Evolutionary conservation across 2,329 filamentous ascomycete genomes (phyloP), one percentile per base, ranked within the genome.

Genomic region (Annulohypoxylon truncatum): DNA sequence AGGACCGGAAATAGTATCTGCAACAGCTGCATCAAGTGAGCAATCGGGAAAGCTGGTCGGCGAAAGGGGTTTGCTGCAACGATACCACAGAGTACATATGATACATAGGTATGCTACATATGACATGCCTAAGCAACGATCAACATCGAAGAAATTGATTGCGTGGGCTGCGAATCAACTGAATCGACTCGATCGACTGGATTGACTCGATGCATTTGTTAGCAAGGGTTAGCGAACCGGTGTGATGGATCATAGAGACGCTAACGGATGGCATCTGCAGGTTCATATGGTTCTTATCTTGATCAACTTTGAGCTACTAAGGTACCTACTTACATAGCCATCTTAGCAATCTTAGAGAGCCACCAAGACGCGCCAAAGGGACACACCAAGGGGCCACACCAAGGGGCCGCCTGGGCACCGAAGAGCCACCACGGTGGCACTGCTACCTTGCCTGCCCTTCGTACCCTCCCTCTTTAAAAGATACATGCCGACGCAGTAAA

Each of bases 401-500:
- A 35, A 42, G 38, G 35, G 38, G 15, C 38, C 8, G 22, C 38
- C 38, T 20, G 18, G 18, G 38, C 38, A 42, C 18, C 8, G 38
- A 58, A 38, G 60, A 64, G 65, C 65, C 65, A 67, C 65, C 57
- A 59, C 61, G 40, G 65, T 62, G 65, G 65, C 65, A 65, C 65
- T 68, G 61, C 59, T 47, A 66, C n/a, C n/a, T n/a, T n/a, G n/a
- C n/a, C n/a, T n/a, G n/a, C n/a, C n/a, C n/a, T n/a, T n/a, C n/a
- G n/a, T n/a, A n/a, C 66, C 66, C 63, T 61, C 54, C 50, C 52
- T 40, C 28, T 20, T 26, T 4, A 20, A 10, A 48, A 26, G 5
- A 22, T 42, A 42, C 40, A 24, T 38, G 9, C 18, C 13, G 26
- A 46, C 38, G 15, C 20, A 22, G 26, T 9, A 48, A n/a, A 15